These are phyloP conservation scores for Dactylellina cionopaga DNA, from an alignment of 2,329 filamentous ascomycete genomes.

Conservation along the genomic window DNA sequence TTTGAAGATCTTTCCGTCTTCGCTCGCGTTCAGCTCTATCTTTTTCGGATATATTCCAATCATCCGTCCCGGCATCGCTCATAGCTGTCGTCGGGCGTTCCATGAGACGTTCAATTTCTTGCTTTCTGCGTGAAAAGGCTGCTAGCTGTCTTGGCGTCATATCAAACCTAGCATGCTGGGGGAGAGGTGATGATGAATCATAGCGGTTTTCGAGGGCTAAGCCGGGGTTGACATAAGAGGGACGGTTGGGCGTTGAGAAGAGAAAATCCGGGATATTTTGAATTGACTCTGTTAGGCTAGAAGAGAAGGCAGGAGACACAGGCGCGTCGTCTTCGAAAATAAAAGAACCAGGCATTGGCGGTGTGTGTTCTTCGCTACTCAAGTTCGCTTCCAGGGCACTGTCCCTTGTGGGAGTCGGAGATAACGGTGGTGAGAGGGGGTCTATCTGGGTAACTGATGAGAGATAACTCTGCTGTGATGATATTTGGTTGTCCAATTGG, in stretches of 20 bases:
- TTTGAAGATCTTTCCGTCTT: conserved; percentile 44
- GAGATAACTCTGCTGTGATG: conserved; percentile 24
- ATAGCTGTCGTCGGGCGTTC: conserved; percentile 36
- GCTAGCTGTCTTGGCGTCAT: conserved; percentile 46
- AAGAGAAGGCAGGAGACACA: conserved; percentile 39
- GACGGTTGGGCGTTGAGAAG: conserved; percentile 33
- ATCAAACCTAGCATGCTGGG: conserved; percentile 40
- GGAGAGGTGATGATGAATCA: conserved; percentile 29
- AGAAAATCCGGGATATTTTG: conserved; percentile 35
- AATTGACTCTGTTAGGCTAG: conserved; percentile 29
- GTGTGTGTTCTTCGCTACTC: not conserved
- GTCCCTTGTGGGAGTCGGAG: conserved; percentile 3
- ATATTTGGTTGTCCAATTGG: not conserved
- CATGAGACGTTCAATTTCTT: conserved; percentile 38
- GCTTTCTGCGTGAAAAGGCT: conserved; percentile 36
- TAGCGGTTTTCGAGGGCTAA: conserved; percentile 36
- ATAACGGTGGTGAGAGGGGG: conserved; percentile 38
- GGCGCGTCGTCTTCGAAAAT: conserved; percentile 48
- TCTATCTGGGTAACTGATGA: conserved; percentile 23
- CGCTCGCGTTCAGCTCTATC: conserved; percentile 39
- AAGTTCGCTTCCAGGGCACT: not conserved
- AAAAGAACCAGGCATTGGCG: conserved; percentile 45
- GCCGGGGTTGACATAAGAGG: conserved; percentile 43
- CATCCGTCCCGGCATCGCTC: conserved; percentile 36
- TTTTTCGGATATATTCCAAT: conserved; percentile 37